Conservation (phyloP, 2,329 filamentous ascomycete genomes). For the Biscogniauxia mediterranea region DNA sequence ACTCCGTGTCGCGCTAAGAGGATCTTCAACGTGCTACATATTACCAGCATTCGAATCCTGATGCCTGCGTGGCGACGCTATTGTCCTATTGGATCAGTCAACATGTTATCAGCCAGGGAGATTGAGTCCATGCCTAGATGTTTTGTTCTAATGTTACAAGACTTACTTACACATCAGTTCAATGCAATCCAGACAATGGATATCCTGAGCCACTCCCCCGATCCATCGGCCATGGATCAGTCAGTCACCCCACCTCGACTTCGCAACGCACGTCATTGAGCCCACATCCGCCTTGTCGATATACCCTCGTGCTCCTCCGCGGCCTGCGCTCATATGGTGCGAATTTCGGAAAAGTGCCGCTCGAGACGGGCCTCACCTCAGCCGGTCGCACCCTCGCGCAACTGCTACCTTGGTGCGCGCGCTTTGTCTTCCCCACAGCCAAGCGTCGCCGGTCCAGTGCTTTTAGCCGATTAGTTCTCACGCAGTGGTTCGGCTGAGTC, state of each 20-base stretch:
- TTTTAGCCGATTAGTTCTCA: constrained; percentile 42
- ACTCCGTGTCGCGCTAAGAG: not conserved
- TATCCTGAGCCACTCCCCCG: too few relatives aligned
- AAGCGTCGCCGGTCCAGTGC: constrained; percentile 41
- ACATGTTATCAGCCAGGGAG: not conserved
- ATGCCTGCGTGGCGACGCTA: not conserved
- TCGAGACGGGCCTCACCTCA: constrained; percentile 30
- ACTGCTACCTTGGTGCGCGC: constrained; percentile 35
- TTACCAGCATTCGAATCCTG: not conserved
- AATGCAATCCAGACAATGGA: too few relatives aligned
- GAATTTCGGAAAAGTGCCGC: constrained; percentile 33
- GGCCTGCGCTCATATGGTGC: constrained; percentile 20
- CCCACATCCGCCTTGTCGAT: constrained; percentile 15
- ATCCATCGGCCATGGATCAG: not conserved
- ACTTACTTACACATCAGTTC: too few relatives aligned
- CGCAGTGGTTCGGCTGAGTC: constrained; percentile 55
- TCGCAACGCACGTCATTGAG: constrained; percentile 20
- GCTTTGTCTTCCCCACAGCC: constrained; percentile 53
- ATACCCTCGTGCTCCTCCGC: constrained; percentile 22
- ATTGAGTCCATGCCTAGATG: too few relatives aligned
- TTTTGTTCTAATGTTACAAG: too few relatives aligned
- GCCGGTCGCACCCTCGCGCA: constrained; percentile 32
- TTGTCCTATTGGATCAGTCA: not conserved
- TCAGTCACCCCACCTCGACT: not conserved
- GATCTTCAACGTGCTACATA: too few relatives aligned